A percentile compares a stretch with the other conserved stretches of the same genome.
These are phyloP conservation scores for Plasmodium yoelii DNA, from an alignment of 169 alveolate genomes.

Conservation along the genomic window DNA sequence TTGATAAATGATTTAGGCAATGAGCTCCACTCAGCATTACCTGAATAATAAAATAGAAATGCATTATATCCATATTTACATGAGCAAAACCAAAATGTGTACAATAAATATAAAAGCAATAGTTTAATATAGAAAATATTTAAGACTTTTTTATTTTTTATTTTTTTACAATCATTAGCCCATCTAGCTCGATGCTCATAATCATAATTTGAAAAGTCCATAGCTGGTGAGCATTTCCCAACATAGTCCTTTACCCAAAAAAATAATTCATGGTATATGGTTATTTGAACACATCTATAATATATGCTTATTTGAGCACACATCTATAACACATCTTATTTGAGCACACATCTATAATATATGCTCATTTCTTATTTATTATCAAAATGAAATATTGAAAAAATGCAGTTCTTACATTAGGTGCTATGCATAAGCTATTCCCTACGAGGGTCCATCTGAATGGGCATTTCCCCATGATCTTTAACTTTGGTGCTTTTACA, in stretches of 20 bases:
- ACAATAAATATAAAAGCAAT: no score
- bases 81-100: background rate
- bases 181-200: conserved; percentile 61
- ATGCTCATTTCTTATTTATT: conserved; percentile 9
- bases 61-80: background rate
- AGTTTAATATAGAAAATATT: no score
- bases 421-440: conserved; percentile 81
- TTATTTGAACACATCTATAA: no score
- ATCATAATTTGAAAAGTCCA: conserved; percentile 77
- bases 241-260: conserved; percentile 70
- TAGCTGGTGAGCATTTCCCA: conserved; percentile 84
- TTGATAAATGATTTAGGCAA: background rate
- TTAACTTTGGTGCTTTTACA: conserved; percentile 54
- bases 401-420: conserved; percentile 62
- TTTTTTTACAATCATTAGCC: conserved; percentile 77
- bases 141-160: no score
- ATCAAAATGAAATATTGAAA: no score
- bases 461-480: conserved; percentile 78
- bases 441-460: conserved; percentile 79
- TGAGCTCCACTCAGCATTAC: conserved; percentile 43
- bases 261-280: background rate
- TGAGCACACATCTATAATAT: no score
- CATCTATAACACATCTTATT: background rate
- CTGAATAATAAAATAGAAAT: conserved; percentile 22
- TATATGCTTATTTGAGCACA: no score